Evolutionary conservation across 148 eudicot species (phyloP), one percentile per base, ranked within the genome.

Genomic region (Dysphania ambrosioides): DNA sequence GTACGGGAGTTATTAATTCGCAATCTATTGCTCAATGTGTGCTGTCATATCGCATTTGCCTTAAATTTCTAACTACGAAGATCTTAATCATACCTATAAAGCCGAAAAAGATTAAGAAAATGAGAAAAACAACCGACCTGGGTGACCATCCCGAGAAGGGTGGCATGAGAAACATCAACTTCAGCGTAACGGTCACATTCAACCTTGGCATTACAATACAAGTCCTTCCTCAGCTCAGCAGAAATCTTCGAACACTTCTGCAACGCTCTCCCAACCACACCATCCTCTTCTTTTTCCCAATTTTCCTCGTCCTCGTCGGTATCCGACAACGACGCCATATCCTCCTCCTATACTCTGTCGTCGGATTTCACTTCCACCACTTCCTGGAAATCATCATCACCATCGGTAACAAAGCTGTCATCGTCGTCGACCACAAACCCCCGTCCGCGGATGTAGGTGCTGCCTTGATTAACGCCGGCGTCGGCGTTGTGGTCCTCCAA

Each of bases 81-180:
- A 65, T 56, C 36, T 31, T 15, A 36, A 42, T 49, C 18, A 32
- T 44, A 36, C 16, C 30, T 27, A n/a, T 40, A 30, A 18, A 65
- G 53, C 15, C 18, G 16, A 13, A 10, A 58, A 67, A 8, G 67
- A 59, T 3, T 23, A 42, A 32, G 51, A 27, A 26, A 8, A 31
- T 23, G 1, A 30, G 53, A n/a, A n/a, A 26, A 64, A 32, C 6
- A 34, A 63, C 78, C 29, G 18, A 95, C 98, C 93, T 95, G 97
- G 86, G 91, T 92, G 68, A 92, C 94, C 74, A 95, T 92, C 73
- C 87, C n/a, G n/a, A n/a, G n/a, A n/a, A n/a, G n/a, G n/a, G n/a
- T 76, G 24, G 86, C 89, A 7, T 93, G 86, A 56, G 97, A 86
- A 70, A 86, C 83, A 24, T 89, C 97, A 27, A 83, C 86, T 73